These are phyloP conservation scores for Kazachstania sp. DNA, from an alignment of 1,139 yeast genomes.

Conservation along the genomic window DNA sequence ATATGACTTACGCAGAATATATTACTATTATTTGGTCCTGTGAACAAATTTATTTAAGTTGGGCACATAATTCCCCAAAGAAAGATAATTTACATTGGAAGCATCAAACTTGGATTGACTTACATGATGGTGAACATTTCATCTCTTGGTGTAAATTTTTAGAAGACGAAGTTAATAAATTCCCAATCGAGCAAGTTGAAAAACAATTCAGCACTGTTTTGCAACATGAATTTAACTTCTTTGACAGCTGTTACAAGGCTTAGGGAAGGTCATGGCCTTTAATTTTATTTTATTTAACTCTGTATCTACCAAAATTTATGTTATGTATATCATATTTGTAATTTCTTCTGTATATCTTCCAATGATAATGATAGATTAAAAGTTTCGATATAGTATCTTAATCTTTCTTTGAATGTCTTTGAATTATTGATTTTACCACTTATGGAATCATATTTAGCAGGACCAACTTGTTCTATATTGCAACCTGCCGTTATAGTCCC, in stretches of 20 bases:
- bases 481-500: slow-evolving; percentile 77
- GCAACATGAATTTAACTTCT: slow-evolving; percentile 39
- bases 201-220: slow-evolving; percentile 33
- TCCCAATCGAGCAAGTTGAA: slow-evolving; percentile 30
- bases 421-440: slow-evolving; percentile 50
- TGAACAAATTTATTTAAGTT: slow-evolving; percentile 45
- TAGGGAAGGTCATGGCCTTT: too few species aligned
- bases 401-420: slow-evolving; percentile 17
- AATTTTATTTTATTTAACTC: too few species aligned
- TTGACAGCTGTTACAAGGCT: slow-evolving; percentile 39
- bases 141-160: slow-evolving; percentile 42
- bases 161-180: slow-evolving; percentile 38
- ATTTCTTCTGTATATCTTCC: slow-evolving; percentile 7
- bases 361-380: slow-evolving; percentile 7
- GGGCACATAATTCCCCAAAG: slow-evolving; percentile 37
- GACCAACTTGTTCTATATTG: slow-evolving; percentile 69
- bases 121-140: slow-evolving; percentile 43
- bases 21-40: slow-evolving; percentile 40
- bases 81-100: slow-evolving; percentile 36
- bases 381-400: slow-evolving; percentile 13
- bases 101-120: slow-evolving; percentile 43
- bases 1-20: slow-evolving; percentile 36
- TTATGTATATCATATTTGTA: neutral
- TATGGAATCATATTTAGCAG: slow-evolving; percentile 37
- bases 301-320: too few species aligned